phyloP scores from a whole-genome alignment of 148 eudicot genomes.

The Amaranthus palmeri region DNA sequence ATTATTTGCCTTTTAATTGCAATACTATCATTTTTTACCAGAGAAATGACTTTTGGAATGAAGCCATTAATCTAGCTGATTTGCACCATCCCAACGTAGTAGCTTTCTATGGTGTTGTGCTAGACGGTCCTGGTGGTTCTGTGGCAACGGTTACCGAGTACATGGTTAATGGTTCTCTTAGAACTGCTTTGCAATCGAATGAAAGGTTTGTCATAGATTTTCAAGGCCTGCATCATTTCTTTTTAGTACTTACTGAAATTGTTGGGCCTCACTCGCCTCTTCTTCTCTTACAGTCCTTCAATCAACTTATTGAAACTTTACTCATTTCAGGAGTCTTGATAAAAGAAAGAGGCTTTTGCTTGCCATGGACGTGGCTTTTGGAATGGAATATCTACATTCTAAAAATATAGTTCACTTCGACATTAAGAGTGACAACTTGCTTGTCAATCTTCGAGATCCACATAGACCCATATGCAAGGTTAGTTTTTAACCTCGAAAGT shows the following conservation, averaged over 20 bases:
- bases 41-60: conserved; percentile 97
- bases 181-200: conserved; percentile 80
- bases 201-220: conserved; percentile 51
- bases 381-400: conserved; percentile 96
- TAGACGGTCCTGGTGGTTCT: conserved; percentile 90
- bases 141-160: conserved; percentile 98
- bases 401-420: conserved; percentile 96
- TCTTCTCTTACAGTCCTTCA: neutral
- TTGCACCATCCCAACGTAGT: conserved; percentile 98
- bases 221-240: neutral
- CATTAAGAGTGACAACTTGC: conserved; percentile 91
- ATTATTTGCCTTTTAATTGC: conserved; percentile 7
- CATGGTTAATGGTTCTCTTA: conserved; percentile 94
- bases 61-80: conserved; percentile 87
- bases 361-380: conserved; percentile 96
- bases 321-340: conserved; percentile 58
- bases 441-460: conserved; percentile 96
- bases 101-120: conserved; percentile 92
- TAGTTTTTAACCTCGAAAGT: conserved; percentile 24
- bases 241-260: neutral
- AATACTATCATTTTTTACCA: conserved; percentile 16
- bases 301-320: neutral
- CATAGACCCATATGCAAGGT: conserved; percentile 97
- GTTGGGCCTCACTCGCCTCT: neutral
- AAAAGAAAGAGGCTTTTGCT: conserved; percentile 82